Evolutionary conservation across 2,329 filamentous ascomycete genomes (phyloP).

Genomic region (Pseudopyrenochaeta lycopersici): DNA sequence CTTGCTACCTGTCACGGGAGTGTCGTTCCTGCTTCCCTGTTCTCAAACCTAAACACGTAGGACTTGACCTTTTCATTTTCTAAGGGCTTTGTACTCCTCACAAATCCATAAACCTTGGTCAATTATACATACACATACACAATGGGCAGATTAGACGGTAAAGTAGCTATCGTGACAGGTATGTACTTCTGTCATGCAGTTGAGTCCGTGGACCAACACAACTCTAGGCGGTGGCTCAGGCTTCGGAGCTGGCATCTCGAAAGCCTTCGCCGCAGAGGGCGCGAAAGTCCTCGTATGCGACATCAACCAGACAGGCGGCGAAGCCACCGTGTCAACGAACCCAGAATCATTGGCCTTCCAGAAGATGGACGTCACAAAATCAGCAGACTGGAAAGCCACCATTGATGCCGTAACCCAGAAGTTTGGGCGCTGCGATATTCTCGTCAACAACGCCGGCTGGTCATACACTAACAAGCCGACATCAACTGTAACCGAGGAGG

Average conservation of each 20-base stretch:
- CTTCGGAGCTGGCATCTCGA: slow-evolving; percentile 70
- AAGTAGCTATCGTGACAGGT: slow-evolving; percentile 67
- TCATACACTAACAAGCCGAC: slow-evolving; percentile 66
- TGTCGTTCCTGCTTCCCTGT: neutral
- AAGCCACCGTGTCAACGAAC: slow-evolving; percentile 58
- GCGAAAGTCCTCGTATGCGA: slow-evolving; percentile 70
- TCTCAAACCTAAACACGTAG: too few species aligned
- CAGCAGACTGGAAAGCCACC: slow-evolving; percentile 60
- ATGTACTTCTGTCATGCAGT: slow-evolving; percentile 18
- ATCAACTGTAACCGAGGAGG: slow-evolving; percentile 68
- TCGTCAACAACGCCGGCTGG: slow-evolving; percentile 69
- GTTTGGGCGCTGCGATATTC: slow-evolving; percentile 66
- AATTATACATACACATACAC: neutral
- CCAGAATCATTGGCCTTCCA: slow-evolving; percentile 43
- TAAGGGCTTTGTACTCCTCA: neutral
- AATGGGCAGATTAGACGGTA: slow-evolving; percentile 59
- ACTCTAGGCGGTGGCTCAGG: slow-evolving; percentile 66
- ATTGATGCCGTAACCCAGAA: slow-evolving; percentile 62
- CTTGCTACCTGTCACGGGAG: neutral
- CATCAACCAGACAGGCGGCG: slow-evolving; percentile 63
- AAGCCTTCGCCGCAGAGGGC: slow-evolving; percentile 68
- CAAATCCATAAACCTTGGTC: neutral
- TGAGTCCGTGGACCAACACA: slow-evolving; percentile 6
- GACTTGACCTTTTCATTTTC: too few species aligned
- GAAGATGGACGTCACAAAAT: slow-evolving; percentile 63